Evolutionary conservation across 169 alveolate species (phyloP).

Genomic region (Ichthyophthirius multifiliis): DNA sequence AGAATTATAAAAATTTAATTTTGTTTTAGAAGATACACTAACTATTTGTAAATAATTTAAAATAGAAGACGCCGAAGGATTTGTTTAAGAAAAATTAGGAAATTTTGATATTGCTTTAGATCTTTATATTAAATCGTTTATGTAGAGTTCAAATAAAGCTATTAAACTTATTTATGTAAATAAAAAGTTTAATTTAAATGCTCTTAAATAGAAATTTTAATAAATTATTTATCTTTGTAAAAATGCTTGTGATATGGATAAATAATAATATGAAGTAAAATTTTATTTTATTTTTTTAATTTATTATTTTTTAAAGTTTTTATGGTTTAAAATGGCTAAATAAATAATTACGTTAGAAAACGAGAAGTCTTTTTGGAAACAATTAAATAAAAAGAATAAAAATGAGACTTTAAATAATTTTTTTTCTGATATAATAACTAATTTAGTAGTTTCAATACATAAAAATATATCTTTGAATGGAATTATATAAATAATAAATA

Average conservation of each 20-base stretch:
- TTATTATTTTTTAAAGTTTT: not conserved
- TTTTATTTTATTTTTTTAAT: not conserved
- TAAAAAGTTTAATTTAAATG: too few species aligned
- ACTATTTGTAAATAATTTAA: not conserved
- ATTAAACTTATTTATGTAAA: not conserved
- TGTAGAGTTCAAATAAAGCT: not conserved
- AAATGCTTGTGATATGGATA: too few species aligned
- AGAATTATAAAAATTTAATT: not conserved
- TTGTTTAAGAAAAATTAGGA: not conserved
- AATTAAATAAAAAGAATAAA: not conserved
- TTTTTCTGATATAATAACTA: not conserved
- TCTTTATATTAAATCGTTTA: not conserved
- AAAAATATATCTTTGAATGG: not conserved
- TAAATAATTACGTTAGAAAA: not conserved
- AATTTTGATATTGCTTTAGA: not conserved
- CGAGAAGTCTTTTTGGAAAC: not conserved
- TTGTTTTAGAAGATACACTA: not conserved
- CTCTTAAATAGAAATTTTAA: not conserved
- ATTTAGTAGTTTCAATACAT: not conserved
- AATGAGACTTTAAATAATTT: not conserved
- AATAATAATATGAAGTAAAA: too few species aligned
- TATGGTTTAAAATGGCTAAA: not conserved
- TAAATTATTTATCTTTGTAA: not conserved
- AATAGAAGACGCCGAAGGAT: not conserved
- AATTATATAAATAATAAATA: not conserved